Conservation (phyloP, 768 basidiomycete species). For the Boletus tomentosulus region DNA sequence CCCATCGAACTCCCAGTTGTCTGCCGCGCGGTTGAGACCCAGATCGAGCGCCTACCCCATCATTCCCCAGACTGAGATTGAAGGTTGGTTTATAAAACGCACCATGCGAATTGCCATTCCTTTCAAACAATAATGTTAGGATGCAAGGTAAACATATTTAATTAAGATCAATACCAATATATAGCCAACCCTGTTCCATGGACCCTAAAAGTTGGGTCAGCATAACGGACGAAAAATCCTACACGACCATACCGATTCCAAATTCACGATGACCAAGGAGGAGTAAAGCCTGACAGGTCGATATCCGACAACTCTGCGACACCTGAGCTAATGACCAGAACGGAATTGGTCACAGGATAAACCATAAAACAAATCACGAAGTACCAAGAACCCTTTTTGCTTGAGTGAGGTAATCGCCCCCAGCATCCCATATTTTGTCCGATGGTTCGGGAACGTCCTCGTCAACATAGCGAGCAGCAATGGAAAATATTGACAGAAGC, state of each 20-base stretch:
- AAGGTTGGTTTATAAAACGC: conserved; percentile 8
- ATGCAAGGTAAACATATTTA: background rate
- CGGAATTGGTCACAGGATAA: background rate
- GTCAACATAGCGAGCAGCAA: conserved; percentile 70
- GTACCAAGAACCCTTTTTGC: conserved; percentile 64
- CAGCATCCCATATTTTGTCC: conserved; percentile 69
- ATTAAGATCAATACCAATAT: conserved; percentile 47
- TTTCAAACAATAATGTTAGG: conserved; percentile 14
- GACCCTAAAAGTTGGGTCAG: conserved; percentile 34
- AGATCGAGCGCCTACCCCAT: conserved; percentile 65
- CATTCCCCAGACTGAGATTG: conserved; percentile 1
- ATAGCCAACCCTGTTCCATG: conserved; percentile 86
- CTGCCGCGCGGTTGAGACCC: conserved; percentile 75
- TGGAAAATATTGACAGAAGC: conserved; percentile 76
- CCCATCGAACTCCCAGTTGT: conserved; percentile 66
- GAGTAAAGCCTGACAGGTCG: conserved; percentile 77
- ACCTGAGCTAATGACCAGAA: conserved; percentile 44
- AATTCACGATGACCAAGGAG: conserved; percentile 81
- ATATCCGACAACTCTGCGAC: conserved; percentile 63
- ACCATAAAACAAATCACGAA: conserved; percentile 12
- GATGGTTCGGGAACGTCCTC: conserved; percentile 40
- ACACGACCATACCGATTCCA: conserved; percentile 57
- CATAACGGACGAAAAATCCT: background rate
- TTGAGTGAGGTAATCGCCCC: conserved; percentile 56
- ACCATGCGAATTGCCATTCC: conserved; percentile 79